phyloP scores from a whole-genome alignment of 139 green algal species.

The Coccomyxa sp. region DNA sequence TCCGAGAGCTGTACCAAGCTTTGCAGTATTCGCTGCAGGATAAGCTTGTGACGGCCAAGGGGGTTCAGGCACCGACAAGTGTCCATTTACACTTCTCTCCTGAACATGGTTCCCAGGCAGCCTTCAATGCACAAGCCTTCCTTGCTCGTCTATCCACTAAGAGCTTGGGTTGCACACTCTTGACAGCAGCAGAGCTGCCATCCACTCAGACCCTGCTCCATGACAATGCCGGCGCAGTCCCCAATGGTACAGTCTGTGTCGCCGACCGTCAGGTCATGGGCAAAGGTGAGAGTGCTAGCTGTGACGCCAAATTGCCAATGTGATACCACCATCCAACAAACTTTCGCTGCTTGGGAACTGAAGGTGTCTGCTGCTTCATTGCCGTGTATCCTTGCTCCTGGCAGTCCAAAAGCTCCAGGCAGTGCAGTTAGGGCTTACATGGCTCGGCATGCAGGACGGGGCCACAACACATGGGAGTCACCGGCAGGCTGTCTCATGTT shows the following conservation, averaged over 20 bases:
- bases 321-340: neutral
- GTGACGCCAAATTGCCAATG: neutral
- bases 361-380: neutral
- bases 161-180: conserved; percentile 40
- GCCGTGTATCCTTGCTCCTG: neutral
- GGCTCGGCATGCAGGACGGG: conserved; percentile 50
- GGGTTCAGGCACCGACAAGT: neutral
- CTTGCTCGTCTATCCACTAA: conserved; percentile 11
- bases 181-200: conserved; percentile 26
- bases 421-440: neutral
- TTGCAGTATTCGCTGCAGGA: no score
- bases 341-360: neutral
- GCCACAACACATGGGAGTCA: conserved; percentile 84
- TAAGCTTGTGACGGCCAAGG: neutral
- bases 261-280: conserved; percentile 64
- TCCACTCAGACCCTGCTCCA: conserved; percentile 65
- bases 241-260: conserved; percentile 57
- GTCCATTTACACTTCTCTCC: neutral
- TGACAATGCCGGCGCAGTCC: conserved; percentile 47
- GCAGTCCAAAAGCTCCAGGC: neutral
- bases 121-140: conserved; percentile 23
- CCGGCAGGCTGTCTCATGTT: conserved; percentile 95
- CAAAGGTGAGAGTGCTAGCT: conserved; percentile 45
- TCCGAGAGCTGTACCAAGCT: no score
- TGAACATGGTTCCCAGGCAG: neutral